Base-by-base conservation (phyloP, 495 filamentous ascomycete genomes). In the Trichoderma parareesei region DNA sequence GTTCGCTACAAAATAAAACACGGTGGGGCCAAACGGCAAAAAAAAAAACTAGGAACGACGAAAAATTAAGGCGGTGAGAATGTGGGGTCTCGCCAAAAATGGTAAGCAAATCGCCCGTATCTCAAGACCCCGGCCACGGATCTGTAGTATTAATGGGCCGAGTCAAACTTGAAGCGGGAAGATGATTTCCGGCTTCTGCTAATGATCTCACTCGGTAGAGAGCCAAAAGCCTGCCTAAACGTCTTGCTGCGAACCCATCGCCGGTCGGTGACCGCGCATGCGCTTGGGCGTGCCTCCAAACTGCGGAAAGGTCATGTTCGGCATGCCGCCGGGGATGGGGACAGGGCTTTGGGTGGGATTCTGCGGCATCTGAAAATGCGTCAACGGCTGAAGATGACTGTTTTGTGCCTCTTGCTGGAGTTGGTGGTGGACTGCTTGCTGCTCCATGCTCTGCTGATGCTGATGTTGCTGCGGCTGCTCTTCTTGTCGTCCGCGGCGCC, bases 1-100 rank as follows among this genome's bases (percentile, higher is more conserved):
- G 38, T 61, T 61, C 60, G 53, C 53, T 20, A 61, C 38, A 33
- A 13, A 61, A 43, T 43, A 5, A 6, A 40, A 1, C 6, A 40
- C 33, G 41, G 60, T 61, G 60, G 60, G 38, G 41, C 60, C 38
- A 5, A 61, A 38, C 42, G 61, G 61, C 61, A 63, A 63, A 63
- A 63, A 44, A 44, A 41, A 44, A 27, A 41, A 44, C 61, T 48
- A 27, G 53, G 53, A 57, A 49, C 46, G 46, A 18, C 16, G 18
- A 49, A 63, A 63, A 63, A 63, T 48, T 63, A 44, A 48, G 61
- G 61, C 61, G 61, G 61, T 63, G 61, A 63, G 42, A 57, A 57
- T 33, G 53, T 57, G 53, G 53, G 53, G 53, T 57, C 37, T n/a
- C 27, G 53, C 53, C 53, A 35, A 57, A 37, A 33, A 57, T 14